These are phyloP conservation scores for Colletotrichum cuscutae DNA, from an alignment of 2,329 filamentous ascomycete species.

Conservation along the genomic window DNA sequence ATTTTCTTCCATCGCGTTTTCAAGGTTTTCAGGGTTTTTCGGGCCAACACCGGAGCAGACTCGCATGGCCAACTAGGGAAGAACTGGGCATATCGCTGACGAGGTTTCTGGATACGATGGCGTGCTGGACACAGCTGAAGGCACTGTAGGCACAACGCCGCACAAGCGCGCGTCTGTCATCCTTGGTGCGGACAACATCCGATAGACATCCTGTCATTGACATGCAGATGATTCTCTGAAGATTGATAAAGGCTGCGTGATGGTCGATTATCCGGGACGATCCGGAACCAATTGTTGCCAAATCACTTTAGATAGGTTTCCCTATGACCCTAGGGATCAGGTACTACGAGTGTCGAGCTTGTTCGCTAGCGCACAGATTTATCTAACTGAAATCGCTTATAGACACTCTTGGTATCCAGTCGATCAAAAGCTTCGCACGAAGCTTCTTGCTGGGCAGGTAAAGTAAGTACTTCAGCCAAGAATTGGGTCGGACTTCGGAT, in stretches of 20 bases:
- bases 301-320: not conserved
- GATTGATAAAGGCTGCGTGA: not conserved
- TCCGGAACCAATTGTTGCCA: not conserved
- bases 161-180: not conserved
- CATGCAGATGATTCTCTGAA: too few species aligned
- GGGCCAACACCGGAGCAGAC: constrained; percentile 13
- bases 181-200: constrained; percentile 5
- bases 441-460: not conserved
- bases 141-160: too few species aligned
- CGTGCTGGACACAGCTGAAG: constrained; percentile 16
- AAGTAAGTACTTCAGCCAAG: not conserved
- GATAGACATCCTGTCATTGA: not conserved
- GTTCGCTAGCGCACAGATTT: too few species aligned
- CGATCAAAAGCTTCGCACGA: not conserved
- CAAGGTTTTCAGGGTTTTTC: not conserved
- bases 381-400: too few species aligned
- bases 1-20: not conserved
- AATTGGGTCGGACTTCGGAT: not conserved
- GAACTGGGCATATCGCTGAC: constrained; percentile 16
- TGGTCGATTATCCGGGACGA: not conserved
- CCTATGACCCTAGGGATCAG: not conserved
- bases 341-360: too few species aligned
- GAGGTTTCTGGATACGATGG: constrained; percentile 28
- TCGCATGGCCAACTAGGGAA: not conserved
- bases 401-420: not conserved